Conservation (phyloP, 1,284 basidiomycete species). For the Neonothopanus nambi region DNA sequence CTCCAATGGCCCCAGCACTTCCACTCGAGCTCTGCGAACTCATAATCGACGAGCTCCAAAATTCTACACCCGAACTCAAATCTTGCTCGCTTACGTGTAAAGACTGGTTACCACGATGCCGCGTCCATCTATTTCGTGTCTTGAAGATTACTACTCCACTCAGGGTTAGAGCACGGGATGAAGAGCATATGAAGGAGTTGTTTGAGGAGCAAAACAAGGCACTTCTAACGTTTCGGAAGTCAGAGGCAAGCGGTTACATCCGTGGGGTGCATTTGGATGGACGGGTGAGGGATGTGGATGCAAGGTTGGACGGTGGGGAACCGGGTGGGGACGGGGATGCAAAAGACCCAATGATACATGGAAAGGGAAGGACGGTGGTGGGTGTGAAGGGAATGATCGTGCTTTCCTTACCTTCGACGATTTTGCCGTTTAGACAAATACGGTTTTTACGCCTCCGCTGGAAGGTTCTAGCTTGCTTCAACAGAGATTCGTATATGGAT, state of each 20-base stretch:
- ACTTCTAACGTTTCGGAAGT: too few relatives aligned
- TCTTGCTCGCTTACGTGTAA: constrained; percentile 1
- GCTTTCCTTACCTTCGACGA: neutral
- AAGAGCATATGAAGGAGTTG: neutral
- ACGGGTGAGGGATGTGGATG: too few relatives aligned
- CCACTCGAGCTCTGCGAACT: constrained; percentile 6
- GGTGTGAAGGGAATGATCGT: neutral
- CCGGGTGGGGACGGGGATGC: too few relatives aligned
- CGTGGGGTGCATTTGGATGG: too few relatives aligned
- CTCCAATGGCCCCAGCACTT: neutral
- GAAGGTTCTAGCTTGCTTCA: neutral
- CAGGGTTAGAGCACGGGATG: neutral
- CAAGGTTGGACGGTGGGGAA: too few relatives aligned
- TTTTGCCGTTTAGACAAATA: neutral
- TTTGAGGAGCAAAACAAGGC: too few relatives aligned
- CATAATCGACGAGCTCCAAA: constrained; percentile 2
- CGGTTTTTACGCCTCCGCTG: constrained; percentile 3
- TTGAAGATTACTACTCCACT: neutral
- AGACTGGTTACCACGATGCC: constrained; percentile 2
- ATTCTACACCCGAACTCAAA: neutral
- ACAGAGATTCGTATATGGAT: neutral
- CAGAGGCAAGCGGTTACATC: too few relatives aligned
- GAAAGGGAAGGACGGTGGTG: too few relatives aligned
- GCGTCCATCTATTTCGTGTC: constrained; percentile 1
- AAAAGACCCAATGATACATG: too few relatives aligned